Percentiles rank a stretch among this genome's conserved stretches.
These are phyloP conservation scores for Xylaria sp. DNA, from an alignment of 2,329 filamentous ascomycete genomes.

Conservation along the genomic window DNA sequence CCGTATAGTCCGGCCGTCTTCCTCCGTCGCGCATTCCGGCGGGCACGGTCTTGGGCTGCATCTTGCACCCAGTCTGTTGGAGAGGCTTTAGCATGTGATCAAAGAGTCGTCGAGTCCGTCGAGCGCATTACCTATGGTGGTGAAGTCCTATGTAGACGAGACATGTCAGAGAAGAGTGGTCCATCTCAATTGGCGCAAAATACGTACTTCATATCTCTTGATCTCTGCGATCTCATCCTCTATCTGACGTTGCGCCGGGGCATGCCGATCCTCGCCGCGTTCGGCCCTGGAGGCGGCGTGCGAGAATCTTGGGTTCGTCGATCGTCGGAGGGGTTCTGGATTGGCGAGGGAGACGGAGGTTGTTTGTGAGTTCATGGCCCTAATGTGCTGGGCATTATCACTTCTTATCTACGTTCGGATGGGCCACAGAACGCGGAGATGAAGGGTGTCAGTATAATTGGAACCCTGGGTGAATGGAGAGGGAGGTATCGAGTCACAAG, in stretches of 20 bases:
- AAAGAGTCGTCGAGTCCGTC: conserved; percentile 9
- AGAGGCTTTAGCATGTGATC: conserved; percentile 32
- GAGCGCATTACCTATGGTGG: conserved; percentile 66
- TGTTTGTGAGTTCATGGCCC: conserved; percentile 41
- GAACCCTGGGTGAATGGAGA: not conserved
- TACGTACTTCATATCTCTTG: conserved; percentile 79
- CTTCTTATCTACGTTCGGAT: not conserved
- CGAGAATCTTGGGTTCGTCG: conserved; percentile 60
- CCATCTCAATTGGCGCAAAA: not conserved
- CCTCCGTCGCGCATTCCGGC: conserved; percentile 69
- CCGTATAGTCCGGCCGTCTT: conserved; percentile 69
- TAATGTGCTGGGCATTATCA: conserved; percentile 36
- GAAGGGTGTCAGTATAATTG: not conserved
- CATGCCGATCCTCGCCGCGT: conserved; percentile 50
- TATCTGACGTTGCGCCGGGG: conserved; percentile 62
- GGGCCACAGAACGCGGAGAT: not conserved
- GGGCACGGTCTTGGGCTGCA: conserved; percentile 80
- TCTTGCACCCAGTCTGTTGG: conserved; percentile 91
- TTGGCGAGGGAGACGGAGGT: conserved; percentile 49
- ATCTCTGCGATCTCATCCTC: conserved; percentile 97
- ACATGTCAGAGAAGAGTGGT: not conserved
- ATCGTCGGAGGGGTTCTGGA: conserved; percentile 40
- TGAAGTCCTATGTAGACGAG: conserved; percentile 65
- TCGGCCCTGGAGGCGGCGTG: conserved; percentile 63
- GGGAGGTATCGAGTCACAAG: not conserved